Evolutionary conservation across 2,329 filamentous ascomycete genomes (phyloP).

Genomic region (Arthrobotrys musiformis): DNA sequence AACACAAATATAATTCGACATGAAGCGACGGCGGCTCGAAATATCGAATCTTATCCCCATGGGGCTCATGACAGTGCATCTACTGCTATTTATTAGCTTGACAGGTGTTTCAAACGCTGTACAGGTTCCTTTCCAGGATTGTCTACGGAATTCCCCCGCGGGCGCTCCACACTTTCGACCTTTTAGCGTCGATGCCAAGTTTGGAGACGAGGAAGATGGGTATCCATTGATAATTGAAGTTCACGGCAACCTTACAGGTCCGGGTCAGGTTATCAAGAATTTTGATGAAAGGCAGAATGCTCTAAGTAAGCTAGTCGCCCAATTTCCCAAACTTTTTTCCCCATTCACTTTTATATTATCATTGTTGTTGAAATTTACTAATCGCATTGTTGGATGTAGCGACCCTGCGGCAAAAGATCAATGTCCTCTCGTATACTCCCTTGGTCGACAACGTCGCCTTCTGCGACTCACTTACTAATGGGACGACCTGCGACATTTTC

Average conservation of each 20-base stretch:
- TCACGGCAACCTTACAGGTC: slow-evolving; percentile 40
- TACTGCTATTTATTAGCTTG: slow-evolving; percentile 16
- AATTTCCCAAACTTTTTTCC: background rate
- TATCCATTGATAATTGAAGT: slow-evolving; percentile 39
- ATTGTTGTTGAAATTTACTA: background rate
- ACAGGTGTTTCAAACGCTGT: slow-evolving; percentile 24
- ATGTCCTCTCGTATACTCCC: slow-evolving; percentile 51
- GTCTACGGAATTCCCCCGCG: slow-evolving; percentile 12
- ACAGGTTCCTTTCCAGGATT: slow-evolving; percentile 39
- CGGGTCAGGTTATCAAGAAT: slow-evolving; percentile 29
- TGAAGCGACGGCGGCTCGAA: slow-evolving; percentile 47
- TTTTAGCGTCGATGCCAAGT: slow-evolving; percentile 51
- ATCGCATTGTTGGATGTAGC: slow-evolving; percentile 34
- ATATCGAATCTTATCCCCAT: background rate
- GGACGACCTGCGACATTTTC: slow-evolving; percentile 16
- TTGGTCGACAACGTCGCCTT: slow-evolving; percentile 35
- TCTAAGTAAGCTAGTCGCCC: slow-evolving; percentile 28
- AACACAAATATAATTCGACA: slow-evolving; percentile 6
- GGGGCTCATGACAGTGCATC: slow-evolving; percentile 21
- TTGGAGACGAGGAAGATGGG: slow-evolving; percentile 33
- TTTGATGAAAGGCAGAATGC: slow-evolving; percentile 21
- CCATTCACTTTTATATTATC: background rate
- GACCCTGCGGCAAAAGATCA: slow-evolving; percentile 44
- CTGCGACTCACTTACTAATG: slow-evolving; percentile 28
- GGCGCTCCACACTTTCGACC: slow-evolving; percentile 43